Base-by-base conservation (phyloP, 768 basidiomycete genomes). In the Pulveroboletus frians region DNA sequence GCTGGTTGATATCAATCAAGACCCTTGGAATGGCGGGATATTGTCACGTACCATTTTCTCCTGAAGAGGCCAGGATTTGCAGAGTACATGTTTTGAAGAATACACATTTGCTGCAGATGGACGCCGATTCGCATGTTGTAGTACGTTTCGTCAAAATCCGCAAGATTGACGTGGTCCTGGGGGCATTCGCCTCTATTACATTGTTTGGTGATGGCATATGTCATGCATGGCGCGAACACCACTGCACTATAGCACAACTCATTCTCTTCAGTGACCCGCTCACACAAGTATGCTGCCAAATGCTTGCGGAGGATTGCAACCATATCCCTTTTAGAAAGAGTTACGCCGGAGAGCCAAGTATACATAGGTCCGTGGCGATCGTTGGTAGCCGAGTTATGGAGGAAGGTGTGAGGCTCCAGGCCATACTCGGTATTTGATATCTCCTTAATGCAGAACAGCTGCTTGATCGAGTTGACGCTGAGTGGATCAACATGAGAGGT, bases 91-190 rank as follows among this genome's bases (percentile, higher is more conserved):
- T 37, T 56, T 31, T 77, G 69, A 31, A 74, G 66, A 15, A 82
- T 76, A 40, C 70, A 54, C 2, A 83, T 73, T 42, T 81, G 77
- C 39, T 73, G 72, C 2, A 83, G 49, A 53, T 77, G 72, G n/a
- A 77, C 58, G 9, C 70, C 62, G 9, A 79, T 59, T 7, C 72
- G 71, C 8, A 52, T 32, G 35, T 75, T 74, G 43, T 73, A 80
- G 53, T 65, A 65, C 9, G 53, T 52, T 2, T 58, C 30, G 17
- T 58, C 61, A 41, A 64, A 43, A 21, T 64, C 52, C 5, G 63
- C 40, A 1, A 56, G 9, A n/a, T 42, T 41, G 21, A 68, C 38
- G 49, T 79, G 78, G 11, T 69, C 62, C 29, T 65, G 59, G 1
- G 59, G 61, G 50, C 79, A 80, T 1, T 50, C 35, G 0, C 0